A percentile compares a stretch with the other conserved stretches of the same genome.
Evolutionary conservation across 139 green algal genomes (phyloP).

Genomic region (Pycnococcus provasolii): DNA sequence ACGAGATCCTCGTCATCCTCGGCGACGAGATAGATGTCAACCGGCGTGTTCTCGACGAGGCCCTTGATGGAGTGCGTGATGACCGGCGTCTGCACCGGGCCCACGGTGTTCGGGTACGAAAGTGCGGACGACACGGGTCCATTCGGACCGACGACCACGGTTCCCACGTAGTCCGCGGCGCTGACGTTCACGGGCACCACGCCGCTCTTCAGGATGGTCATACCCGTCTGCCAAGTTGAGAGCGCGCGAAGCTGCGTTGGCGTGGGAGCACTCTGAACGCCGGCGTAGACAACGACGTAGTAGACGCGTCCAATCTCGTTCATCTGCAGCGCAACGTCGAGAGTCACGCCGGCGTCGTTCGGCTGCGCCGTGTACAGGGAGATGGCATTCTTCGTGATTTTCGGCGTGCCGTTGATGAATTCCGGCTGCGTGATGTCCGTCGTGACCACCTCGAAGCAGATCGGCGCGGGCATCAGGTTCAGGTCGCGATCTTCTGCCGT

Average conservation of each 20-base stretch:
- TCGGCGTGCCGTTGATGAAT: not conserved
- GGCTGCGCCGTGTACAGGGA: not conserved
- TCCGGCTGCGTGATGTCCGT: slow-evolving; percentile 1
- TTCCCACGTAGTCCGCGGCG: not conserved
- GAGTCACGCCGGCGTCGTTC: slow-evolving; percentile 5
- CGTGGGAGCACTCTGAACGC: not conserved
- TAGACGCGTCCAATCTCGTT: not conserved
- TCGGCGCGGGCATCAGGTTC: not conserved
- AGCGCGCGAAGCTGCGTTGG: not conserved
- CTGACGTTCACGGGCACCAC: not conserved
- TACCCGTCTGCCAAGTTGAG: not conserved
- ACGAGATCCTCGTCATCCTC: slow-evolving; percentile 1
- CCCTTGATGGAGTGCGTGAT: too few species aligned
- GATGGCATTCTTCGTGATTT: not conserved
- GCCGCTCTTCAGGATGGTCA: not conserved
- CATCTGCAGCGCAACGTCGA: not conserved
- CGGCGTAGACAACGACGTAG: not conserved
- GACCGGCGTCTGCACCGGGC: too few species aligned
- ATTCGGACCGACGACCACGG: not conserved
- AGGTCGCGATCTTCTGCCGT: not conserved
- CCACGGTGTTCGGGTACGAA: too few species aligned
- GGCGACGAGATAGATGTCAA: slow-evolving; percentile 4
- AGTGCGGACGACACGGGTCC: not conserved
- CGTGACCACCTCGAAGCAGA: not conserved
- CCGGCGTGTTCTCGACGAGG: not conserved